phyloP scores from a whole-genome alignment of 2,329 filamentous ascomycete species.

The Akanthomyces uredinophilus region DNA sequence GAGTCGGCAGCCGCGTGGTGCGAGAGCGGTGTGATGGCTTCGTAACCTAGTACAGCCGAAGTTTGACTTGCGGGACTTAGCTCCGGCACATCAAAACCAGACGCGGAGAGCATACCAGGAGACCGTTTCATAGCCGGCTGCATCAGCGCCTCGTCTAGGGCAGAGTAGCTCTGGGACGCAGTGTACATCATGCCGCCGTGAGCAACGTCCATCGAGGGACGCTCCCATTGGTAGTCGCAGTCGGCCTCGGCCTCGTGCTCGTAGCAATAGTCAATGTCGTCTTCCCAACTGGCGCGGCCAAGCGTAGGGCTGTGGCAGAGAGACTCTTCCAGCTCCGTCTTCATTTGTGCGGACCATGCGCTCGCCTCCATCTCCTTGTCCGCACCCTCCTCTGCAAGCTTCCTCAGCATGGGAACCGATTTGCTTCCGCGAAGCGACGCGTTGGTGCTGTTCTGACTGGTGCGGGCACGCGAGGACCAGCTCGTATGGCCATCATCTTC shows the following conservation, averaged over 20 bases:
- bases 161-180: constrained; percentile 13
- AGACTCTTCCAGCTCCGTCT: constrained; percentile 16
- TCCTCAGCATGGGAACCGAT: constrained; percentile 51
- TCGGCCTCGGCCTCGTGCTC: constrained; percentile 63
- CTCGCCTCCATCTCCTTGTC: constrained; percentile 13
- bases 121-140: constrained; percentile 21
- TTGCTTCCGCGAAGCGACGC: constrained; percentile 51
- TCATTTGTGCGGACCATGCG: background rate
- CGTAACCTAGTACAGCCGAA: constrained; percentile 36
- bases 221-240: constrained; percentile 62
- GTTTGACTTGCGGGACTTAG: constrained; percentile 46
- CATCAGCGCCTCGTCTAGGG: constrained; percentile 21
- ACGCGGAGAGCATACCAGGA: constrained; percentile 25
- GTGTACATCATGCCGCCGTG: constrained; percentile 17
- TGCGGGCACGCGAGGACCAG: constrained; percentile 33
- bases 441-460: constrained; percentile 42
- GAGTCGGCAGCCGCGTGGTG: constrained; percentile 29
- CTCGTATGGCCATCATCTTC: constrained; percentile 55
- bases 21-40: constrained; percentile 39
- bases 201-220: constrained; percentile 45
- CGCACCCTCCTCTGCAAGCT: constrained; percentile 28
- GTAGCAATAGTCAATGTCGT: constrained; percentile 67
- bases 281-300: constrained; percentile 56
- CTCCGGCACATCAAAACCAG: constrained; percentile 38
- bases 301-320: constrained; percentile 26